phyloP scores from a whole-genome alignment of 2,329 filamentous ascomycete genomes.

The Diaporthe velutina region DNA sequence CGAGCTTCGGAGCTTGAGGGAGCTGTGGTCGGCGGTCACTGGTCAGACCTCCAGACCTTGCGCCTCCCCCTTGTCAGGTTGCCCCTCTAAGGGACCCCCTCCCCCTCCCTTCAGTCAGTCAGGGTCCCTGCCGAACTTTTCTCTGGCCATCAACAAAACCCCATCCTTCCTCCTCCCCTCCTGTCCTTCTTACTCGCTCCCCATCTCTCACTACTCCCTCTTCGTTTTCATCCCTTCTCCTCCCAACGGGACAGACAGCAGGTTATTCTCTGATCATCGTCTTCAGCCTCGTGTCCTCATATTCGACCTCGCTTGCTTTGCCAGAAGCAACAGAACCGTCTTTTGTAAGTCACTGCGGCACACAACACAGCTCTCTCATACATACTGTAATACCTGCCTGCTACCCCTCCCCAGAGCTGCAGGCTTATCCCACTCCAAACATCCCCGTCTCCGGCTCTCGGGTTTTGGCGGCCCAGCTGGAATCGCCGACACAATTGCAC shows the following conservation, averaged over 20 bases:
- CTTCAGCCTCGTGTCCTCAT: background rate
- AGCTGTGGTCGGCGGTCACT: background rate
- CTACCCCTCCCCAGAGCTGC: conserved; percentile 10
- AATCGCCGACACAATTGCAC: conserved; percentile 24
- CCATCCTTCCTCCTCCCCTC: conserved; percentile 41
- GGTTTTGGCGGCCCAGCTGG: conserved; percentile 29
- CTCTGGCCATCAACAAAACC: conserved; percentile 33
- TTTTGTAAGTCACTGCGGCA: background rate
- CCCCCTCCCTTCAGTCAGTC: background rate
- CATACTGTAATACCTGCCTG: background rate
- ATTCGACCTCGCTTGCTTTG: conserved; percentile 30
- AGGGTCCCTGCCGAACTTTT: conserved; percentile 40
- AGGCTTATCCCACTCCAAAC: background rate
- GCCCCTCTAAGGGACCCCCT: background rate
- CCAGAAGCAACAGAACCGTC: background rate
- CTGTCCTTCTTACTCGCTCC: conserved; percentile 44
- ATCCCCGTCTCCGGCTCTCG: conserved; percentile 10
- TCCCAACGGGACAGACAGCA: background rate
- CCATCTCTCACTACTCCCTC: conserved; percentile 42
- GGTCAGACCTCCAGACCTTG: background rate
- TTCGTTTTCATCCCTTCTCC: conserved; percentile 42
- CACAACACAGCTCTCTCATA: background rate
- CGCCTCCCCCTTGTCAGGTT: background rate
- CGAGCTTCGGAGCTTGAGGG: background rate
- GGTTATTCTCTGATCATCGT: background rate